Conservation (phyloP, 306 rosid genomes). For the Morella rubra region DNA sequence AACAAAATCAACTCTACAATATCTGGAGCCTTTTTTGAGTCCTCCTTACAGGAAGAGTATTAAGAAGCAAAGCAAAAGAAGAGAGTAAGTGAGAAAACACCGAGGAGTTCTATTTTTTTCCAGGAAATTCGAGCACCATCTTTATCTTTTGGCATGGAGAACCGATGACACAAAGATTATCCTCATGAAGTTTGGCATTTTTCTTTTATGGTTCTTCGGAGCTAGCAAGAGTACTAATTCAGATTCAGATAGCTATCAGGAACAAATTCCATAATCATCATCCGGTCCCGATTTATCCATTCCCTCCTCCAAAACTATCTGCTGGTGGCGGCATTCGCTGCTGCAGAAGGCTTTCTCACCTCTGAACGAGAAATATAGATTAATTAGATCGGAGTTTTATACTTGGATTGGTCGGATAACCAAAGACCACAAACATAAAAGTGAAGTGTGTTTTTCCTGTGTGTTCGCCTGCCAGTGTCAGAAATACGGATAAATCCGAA, state of each 20-base stretch:
- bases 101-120: constrained; percentile 16
- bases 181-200: background rate
- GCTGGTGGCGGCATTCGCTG: constrained; percentile 72
- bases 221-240: background rate
- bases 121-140: constrained; percentile 29
- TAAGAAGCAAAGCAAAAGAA: constrained; percentile 12
- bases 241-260: background rate
- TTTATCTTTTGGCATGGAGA: background rate
- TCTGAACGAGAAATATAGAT: constrained; percentile 41
- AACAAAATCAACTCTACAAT: constrained; percentile 42
- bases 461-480: too few species aligned
- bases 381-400: constrained; percentile 4
- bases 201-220: constrained; percentile 5
- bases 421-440: background rate
- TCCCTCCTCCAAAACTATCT: constrained; percentile 66
- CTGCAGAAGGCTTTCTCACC: constrained; percentile 97
- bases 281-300: constrained; percentile 36
- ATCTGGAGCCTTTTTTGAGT: constrained; percentile 28
- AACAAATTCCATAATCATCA: constrained; percentile 26
- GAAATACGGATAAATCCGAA: background rate
- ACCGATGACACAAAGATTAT: constrained; percentile 1
- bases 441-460: background rate
- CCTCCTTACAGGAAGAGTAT: constrained; percentile 30
- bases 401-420: background rate
- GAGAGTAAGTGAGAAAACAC: background rate